These are phyloP conservation scores for Talaromyces trachyspermus DNA, from an alignment of 495 filamentous ascomycete genomes.

Conservation along the genomic window DNA sequence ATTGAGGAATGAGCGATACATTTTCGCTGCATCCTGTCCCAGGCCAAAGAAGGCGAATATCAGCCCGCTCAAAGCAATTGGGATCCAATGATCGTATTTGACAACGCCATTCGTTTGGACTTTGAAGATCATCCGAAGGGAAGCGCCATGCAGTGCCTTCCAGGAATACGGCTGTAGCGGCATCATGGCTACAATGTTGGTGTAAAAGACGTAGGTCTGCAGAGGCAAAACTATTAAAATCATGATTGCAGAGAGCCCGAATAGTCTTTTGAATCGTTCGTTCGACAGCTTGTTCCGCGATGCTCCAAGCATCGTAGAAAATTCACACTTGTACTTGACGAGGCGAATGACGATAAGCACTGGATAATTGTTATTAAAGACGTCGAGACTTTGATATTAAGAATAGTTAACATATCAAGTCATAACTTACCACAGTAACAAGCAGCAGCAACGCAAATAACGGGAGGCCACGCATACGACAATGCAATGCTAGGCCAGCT, in stretches of 20 bases:
- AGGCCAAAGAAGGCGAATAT: constrained; percentile 78
- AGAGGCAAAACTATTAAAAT: constrained; percentile 60
- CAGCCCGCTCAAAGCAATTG: constrained; percentile 49
- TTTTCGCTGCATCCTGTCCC: constrained; percentile 63
- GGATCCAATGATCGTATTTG: constrained; percentile 61
- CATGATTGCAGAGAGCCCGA: constrained; percentile 62
- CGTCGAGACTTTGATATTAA: too few relatives aligned
- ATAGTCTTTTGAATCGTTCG: constrained; percentile 71
- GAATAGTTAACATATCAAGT: not conserved
- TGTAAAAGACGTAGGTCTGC: constrained; percentile 50
- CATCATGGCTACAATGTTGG: constrained; percentile 37
- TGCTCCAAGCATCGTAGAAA: constrained; percentile 49
- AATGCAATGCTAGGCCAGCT: constrained; percentile 68
- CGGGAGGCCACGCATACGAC: constrained; percentile 55
- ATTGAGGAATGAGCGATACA: constrained; percentile 51
- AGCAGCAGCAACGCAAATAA: constrained; percentile 55
- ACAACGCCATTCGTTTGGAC: constrained; percentile 48
- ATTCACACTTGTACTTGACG: constrained; percentile 55
- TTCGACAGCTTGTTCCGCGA: constrained; percentile 51
- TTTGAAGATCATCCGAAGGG: constrained; percentile 55
- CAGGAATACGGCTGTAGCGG: constrained; percentile 45
- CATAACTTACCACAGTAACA: constrained; percentile 64
- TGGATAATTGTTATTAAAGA: constrained; percentile 12
- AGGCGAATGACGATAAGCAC: constrained; percentile 64
- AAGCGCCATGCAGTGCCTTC: constrained; percentile 44